Percentiles rank a stretch among this genome's conserved stretches.
These are phyloP conservation scores for Hypericum perforatum DNA, from an alignment of 345 rosid genomes.

Conservation along the genomic window DNA sequence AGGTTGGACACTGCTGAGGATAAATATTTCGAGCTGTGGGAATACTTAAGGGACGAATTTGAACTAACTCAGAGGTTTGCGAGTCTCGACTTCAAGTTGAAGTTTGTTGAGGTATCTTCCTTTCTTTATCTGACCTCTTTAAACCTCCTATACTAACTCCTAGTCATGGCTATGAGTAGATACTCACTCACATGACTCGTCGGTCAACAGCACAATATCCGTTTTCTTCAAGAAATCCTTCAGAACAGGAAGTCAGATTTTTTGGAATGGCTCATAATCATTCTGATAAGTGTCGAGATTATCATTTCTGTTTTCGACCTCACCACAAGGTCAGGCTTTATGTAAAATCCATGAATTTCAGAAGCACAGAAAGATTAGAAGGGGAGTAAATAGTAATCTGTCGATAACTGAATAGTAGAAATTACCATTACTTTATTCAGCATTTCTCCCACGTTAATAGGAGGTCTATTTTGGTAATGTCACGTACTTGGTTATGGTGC, in stretches of 20 bases:
- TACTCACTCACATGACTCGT: neutral
- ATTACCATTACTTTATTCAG: no score
- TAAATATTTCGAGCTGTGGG: slow-evolving; percentile 85
- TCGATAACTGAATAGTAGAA: no score
- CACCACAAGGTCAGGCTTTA: slow-evolving; percentile 33
- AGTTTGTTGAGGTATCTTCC: slow-evolving; percentile 71
- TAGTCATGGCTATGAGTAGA: neutral
- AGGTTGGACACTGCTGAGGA: slow-evolving; percentile 98
- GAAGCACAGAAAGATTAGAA: no score
- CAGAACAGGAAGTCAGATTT: slow-evolving; percentile 93
- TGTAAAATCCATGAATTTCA: no score
- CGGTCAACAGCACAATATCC: slow-evolving; percentile 73
- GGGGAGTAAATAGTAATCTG: no score
- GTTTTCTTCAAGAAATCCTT: slow-evolving; percentile 89
- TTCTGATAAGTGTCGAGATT: slow-evolving; percentile 72
- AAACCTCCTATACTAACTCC: neutral
- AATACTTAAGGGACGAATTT: slow-evolving; percentile 87
- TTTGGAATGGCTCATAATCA: slow-evolving; percentile 88
- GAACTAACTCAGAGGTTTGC: slow-evolving; percentile 87
- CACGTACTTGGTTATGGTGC: no score
- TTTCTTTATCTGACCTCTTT: neutral
- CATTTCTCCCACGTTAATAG: no score
- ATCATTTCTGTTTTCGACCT: slow-evolving; percentile 56
- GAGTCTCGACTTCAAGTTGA: slow-evolving; percentile 82
- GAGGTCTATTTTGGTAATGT: no score